A percentile compares a stretch with the other conserved stretches of the same genome.
These are phyloP conservation scores for Cyclocybe cylindracea DNA, from an alignment of 768 basidiomycete species.

Conservation along the genomic window DNA sequence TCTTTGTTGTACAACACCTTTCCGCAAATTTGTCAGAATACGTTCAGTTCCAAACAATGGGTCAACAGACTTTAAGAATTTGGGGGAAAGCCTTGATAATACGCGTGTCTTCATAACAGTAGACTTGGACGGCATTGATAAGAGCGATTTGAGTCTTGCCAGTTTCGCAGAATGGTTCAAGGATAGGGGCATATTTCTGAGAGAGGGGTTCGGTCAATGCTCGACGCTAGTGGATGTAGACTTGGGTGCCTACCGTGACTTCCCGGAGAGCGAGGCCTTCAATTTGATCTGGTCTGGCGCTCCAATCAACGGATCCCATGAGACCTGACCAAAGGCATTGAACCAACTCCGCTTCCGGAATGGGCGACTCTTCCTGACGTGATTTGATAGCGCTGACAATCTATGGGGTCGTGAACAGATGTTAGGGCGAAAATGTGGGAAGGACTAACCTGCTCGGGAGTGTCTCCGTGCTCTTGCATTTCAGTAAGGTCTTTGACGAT, in stretches of 20 bases:
- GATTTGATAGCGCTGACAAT: slow-evolving; percentile 74
- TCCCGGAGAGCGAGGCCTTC: slow-evolving; percentile 87
- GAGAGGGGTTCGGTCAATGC: background rate
- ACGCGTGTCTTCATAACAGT: slow-evolving; percentile 96
- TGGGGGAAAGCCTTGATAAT: slow-evolving; percentile 95
- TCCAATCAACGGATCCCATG: slow-evolving; percentile 87
- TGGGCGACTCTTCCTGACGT: slow-evolving; percentile 75
- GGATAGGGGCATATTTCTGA: slow-evolving; percentile 80
- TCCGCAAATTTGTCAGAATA: background rate
- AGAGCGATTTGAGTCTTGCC: slow-evolving; percentile 92
- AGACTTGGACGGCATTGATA: slow-evolving; percentile 93
- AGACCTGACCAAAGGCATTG: slow-evolving; percentile 92
- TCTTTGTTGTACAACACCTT: slow-evolving; percentile 96
- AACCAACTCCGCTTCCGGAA: slow-evolving; percentile 84
- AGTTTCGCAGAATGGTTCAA: slow-evolving; percentile 88
- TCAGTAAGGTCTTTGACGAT: slow-evolving; percentile 71
- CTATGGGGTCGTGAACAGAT: slow-evolving; percentile 37
- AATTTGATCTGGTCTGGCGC: slow-evolving; percentile 87
- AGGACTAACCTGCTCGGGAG: slow-evolving; percentile 60
- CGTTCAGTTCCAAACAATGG: background rate
- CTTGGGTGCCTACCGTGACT: slow-evolving; percentile 65
- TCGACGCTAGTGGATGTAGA: background rate
- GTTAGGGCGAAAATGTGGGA: slow-evolving; percentile 4
- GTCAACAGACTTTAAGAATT: slow-evolving; percentile 75
- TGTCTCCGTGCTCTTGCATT: slow-evolving; percentile 68